phyloP scores from a whole-genome alignment of 352 stramenopile genomes.

The Salisapilia sapeloensis region DNA sequence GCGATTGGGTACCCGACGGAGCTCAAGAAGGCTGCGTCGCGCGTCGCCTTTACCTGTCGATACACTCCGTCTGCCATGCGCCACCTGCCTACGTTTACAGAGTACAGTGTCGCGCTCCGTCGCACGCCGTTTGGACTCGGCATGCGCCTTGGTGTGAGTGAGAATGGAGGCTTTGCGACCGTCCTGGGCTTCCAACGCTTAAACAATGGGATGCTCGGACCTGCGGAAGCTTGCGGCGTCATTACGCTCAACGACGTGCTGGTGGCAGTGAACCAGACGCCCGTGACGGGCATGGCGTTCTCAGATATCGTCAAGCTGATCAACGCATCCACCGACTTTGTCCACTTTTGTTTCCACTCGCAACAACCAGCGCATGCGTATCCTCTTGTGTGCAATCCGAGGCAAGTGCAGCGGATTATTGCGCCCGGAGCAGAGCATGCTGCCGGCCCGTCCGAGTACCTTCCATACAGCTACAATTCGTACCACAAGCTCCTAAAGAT shows the following conservation, averaged over 20 bases:
- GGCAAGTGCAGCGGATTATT: slow-evolving; percentile 28
- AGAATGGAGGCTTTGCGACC: slow-evolving; percentile 27
- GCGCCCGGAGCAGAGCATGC: no score
- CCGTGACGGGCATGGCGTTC: slow-evolving; percentile 40
- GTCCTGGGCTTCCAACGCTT: slow-evolving; percentile 75
- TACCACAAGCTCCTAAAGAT: slow-evolving; percentile 50
- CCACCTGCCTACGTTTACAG: slow-evolving; percentile 30
- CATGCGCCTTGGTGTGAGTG: slow-evolving; percentile 60
- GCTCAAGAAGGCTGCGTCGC: slow-evolving; percentile 17
- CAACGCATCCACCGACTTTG: slow-evolving; percentile 26
- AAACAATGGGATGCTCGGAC: slow-evolving; percentile 48
- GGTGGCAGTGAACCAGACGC: slow-evolving; percentile 56
- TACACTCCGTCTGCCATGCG: slow-evolving; percentile 33
- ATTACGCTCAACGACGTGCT: slow-evolving; percentile 59
- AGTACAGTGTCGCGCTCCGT: slow-evolving; percentile 54
- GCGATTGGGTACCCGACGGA: slow-evolving; percentile 51
- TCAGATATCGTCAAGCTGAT: slow-evolving; percentile 69
- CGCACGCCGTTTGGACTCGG: slow-evolving; percentile 56
- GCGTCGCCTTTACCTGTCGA: slow-evolving; percentile 26
- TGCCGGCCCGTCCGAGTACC: slow-evolving; percentile 24
- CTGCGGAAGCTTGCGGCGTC: slow-evolving; percentile 51
- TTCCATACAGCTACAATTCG: slow-evolving; percentile 52
- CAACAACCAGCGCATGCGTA: slow-evolving; percentile 38
- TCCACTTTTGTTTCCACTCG: slow-evolving; percentile 78
- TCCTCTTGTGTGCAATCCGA: slow-evolving; percentile 42